These are phyloP conservation scores for Kodamaea laetipori DNA, from an alignment of 805 yeast genomes.

Conservation along the genomic window DNA sequence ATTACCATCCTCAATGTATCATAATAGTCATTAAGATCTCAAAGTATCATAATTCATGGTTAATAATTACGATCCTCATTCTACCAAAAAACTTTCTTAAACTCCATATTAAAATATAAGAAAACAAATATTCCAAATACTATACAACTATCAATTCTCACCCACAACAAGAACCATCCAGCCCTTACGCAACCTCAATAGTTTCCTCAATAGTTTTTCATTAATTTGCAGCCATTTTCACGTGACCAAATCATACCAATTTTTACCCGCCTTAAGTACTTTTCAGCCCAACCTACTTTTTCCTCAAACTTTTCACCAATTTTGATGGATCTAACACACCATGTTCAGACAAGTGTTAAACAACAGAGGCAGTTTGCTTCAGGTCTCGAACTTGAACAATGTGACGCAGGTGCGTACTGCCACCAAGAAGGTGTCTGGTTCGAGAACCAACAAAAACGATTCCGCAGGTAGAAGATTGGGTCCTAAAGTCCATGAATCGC, in stretches of 20 bases:
- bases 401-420: constrained; percentile 72
- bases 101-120: too few relatives aligned
- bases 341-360: constrained; percentile 9
- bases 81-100: too few relatives aligned
- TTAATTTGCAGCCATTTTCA: background rate
- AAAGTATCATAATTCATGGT: too few relatives aligned
- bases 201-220: too few relatives aligned
- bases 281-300: background rate
- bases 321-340: constrained; percentile 3
- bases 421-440: constrained; percentile 91
- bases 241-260: constrained; percentile 3
- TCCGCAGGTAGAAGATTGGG: constrained; percentile 95
- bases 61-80: too few relatives aligned
- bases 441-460: constrained; percentile 90
- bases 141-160: too few relatives aligned
- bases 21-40: too few relatives aligned
- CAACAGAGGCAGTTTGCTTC: constrained; percentile 7
- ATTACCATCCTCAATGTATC: too few relatives aligned
- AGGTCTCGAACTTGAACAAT: constrained; percentile 7
- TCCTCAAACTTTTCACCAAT: constrained; percentile 10
- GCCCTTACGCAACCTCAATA: too few relatives aligned
- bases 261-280: background rate
- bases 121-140: too few relatives aligned
- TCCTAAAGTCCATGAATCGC: constrained; percentile 82
- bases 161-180: too few relatives aligned